Evolutionary conservation across 331 rosid genomes (phyloP).

Genomic region (Malus hybrid): DNA sequence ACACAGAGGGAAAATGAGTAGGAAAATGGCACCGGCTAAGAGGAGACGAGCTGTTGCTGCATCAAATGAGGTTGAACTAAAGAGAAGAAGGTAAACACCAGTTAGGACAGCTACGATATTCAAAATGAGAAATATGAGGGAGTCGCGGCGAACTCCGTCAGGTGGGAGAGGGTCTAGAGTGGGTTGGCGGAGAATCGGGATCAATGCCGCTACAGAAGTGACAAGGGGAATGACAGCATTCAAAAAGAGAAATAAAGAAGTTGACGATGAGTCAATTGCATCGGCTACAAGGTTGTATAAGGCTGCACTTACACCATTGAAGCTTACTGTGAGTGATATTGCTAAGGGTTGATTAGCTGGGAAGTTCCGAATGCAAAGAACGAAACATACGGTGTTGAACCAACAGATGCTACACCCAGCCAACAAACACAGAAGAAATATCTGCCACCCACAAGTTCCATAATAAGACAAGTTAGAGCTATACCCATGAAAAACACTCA

Average conservation of each 20-base stretch:
- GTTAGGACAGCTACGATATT: constrained; percentile 71
- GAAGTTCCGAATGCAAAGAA: constrained; percentile 85
- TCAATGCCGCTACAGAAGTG: constrained; percentile 50
- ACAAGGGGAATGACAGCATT: constrained; percentile 75
- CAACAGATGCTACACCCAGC: constrained; percentile 96
- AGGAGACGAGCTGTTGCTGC: constrained; percentile 35
- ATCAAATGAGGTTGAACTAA: constrained; percentile 43
- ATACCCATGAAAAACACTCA: background rate
- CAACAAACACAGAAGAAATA: constrained; percentile 58
- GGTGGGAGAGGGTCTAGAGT: constrained; percentile 55
- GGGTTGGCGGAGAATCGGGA: constrained; percentile 82
- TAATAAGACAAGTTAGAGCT: background rate
- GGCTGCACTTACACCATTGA: constrained; percentile 97
- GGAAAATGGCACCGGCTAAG: constrained; percentile 61
- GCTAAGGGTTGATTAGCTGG: constrained; percentile 78
- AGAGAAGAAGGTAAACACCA: constrained; percentile 75
- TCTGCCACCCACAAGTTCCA: constrained; percentile 30
- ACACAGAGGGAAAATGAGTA: constrained; percentile 57
- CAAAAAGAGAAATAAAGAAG: constrained; percentile 47
- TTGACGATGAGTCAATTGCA: constrained; percentile 65
- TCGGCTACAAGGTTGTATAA: constrained; percentile 77
- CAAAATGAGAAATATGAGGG: constrained; percentile 56
- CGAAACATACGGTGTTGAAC: constrained; percentile 98
- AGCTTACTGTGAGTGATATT: constrained; percentile 84
- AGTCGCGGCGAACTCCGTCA: constrained; percentile 54